A percentile compares a stretch with the other conserved stretches of the same genome.
These are phyloP conservation scores for Pseudogymnoascus sp. DNA, from an alignment of 2,329 filamentous ascomycete species.

Conservation along the genomic window DNA sequence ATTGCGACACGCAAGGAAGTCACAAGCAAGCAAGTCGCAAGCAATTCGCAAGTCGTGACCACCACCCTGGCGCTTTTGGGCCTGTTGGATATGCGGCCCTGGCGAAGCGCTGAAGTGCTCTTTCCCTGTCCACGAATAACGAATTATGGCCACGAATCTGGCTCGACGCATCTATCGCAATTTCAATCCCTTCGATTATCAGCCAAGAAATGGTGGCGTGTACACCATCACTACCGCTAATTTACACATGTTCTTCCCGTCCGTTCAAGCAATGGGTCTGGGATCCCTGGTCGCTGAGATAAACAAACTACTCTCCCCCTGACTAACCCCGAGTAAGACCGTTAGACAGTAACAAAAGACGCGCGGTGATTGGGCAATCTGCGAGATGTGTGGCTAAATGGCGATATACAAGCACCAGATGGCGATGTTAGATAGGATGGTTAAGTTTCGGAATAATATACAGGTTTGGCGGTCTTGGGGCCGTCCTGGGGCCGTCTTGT, in stretches of 20 bases:
- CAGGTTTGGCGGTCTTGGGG: not conserved
- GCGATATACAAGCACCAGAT: not conserved
- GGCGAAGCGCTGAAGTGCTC: not conserved
- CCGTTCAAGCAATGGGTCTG: not conserved
- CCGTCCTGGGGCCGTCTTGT: not conserved
- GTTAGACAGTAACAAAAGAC: not conserved
- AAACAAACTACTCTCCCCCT: not conserved
- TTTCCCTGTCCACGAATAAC: not conserved
- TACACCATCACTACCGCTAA: not conserved
- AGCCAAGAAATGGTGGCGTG: not conserved
- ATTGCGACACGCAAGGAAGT: not conserved
- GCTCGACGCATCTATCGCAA: conserved; percentile 6
- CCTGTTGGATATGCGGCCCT: not conserved
- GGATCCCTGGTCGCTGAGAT: not conserved
- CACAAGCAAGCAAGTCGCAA: not conserved
- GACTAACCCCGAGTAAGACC: not conserved
- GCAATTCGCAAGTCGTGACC: not conserved
- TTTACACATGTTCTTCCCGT: not conserved
- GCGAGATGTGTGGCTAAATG: not conserved
- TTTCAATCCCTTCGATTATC: not conserved
- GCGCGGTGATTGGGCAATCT: not conserved
- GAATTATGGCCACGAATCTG: not conserved
- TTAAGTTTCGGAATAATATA: not conserved
- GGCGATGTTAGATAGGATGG: conserved; percentile 5
- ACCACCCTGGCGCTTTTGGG: not conserved